Evolutionary conservation across 352 stramenopile species (phyloP), one percentile per base, ranked within the genome.

Genomic region (Globisporangium recalcitrans): DNA sequence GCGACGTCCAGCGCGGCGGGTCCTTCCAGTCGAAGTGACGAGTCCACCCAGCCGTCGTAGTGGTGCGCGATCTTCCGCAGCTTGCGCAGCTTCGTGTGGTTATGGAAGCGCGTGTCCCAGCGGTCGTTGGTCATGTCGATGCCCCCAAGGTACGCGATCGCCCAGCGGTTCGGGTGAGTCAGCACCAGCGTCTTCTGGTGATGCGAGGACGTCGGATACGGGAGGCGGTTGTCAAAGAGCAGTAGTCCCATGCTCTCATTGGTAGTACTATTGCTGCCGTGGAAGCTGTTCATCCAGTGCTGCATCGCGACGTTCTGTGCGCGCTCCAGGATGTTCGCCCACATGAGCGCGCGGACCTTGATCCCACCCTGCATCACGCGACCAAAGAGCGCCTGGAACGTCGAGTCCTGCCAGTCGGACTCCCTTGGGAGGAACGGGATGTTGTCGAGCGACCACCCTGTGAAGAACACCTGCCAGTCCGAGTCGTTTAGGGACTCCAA

Each of bases 71-170:
- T 62, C 40, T 54, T 44, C 24, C 40, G 56, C 27, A 54, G 21
- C 8, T 46, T 54, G 31, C 56, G 56, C 16, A 62, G 40, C 42
- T 46, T 52, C 3, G 52, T 62, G 47, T 65, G 48, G 54, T 77
- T 74, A 64, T 77, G 70, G 40, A 70, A 71, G 6, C 57, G 44
- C 22, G 67, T 77, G 26, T 77, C 70, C 70, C 70, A 77, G 31
- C 70, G 67, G 32, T 77, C 66, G 11, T 60, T 47, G 0, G 60
- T 72, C 49, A 71, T 65, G 59, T 77, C 70, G 27, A 77, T 69
- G 21, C 70, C 70, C 1, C 70, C 70, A 6, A 77, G 61, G 38
- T 74, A 77, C 24, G 67, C 70, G 19, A 68, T 60, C 2, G 42
- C 24, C 14, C 22, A 19, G 19, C n/a, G 29, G 4, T 48, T 32